Evolutionary conservation across 257 asterid species (phyloP), one percentile per base, ranked within the genome.

Genomic region (Forsythia viridissima): DNA sequence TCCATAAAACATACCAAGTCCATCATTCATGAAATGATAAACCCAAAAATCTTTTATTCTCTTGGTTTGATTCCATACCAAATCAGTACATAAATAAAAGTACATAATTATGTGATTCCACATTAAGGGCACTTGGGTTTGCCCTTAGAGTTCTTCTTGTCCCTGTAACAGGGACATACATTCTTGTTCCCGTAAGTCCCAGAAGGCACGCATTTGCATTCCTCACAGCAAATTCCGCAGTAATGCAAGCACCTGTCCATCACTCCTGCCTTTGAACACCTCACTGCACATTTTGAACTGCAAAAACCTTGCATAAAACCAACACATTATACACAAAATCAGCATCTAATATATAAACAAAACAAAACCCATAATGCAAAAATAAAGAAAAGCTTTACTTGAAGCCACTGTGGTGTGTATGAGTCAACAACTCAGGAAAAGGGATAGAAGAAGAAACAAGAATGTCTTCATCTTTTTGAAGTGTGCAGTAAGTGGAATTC

Each of bases 191-290:
- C 95, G 70, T 38, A 87, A 46, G 95, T 87, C 11, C 95, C 97
- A 72, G 91, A 88, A 51, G 97, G 97, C 82, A 92, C 97, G 68
- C 97, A 92, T 3, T 85, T 80, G 87, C 95, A 92, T 6, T 87
- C 86, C 16, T 65, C 70, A 21, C 95, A 92, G 79, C 97, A 92
- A 4, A 89, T 84, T 6, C 89, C 88, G 43, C 97, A 92, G 66
- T 87, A 90, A 67, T 84, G 86, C 75, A 90, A 73, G 84, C 97
- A 90, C 18, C 92, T 82, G 6, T 88, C 91, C 61, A 67, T n/a
- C 4, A 80, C 3, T 8, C 92, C 93, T 34, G 95, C 97, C 85
- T 87, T 89, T 7, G 90, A 70, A 8, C 97, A 92, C 80, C 97
- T 83, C 24, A 0, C 81, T 5, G 71, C 80, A 48, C 97, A 90